A percentile compares a stretch with the other conserved stretches of the same genome.
Evolutionary conservation across 2,329 filamentous ascomycete genomes (phyloP).

Genomic region (Ophiostoma montium): DNA sequence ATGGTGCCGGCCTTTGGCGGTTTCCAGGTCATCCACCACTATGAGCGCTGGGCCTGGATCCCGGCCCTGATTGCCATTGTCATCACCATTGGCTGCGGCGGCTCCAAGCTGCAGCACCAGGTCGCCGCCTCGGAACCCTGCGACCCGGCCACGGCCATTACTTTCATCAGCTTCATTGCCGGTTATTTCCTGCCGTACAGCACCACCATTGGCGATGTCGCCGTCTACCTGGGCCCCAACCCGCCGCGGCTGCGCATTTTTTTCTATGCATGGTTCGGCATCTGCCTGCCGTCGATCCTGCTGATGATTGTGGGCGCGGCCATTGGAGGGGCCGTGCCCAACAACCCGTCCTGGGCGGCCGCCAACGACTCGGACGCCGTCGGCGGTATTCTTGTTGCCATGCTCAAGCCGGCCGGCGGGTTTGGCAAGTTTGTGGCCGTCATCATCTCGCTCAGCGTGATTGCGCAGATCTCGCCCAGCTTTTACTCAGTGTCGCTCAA

Average conservation of each 20-base stretch:
- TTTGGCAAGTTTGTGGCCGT: slow-evolving; percentile 51
- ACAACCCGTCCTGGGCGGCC: slow-evolving; percentile 35
- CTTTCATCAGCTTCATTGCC: slow-evolving; percentile 46
- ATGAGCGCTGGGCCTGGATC: slow-evolving; percentile 13
- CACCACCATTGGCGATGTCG: slow-evolving; percentile 43
- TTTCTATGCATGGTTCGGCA: slow-evolving; percentile 41
- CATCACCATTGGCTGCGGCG: slow-evolving; percentile 11
- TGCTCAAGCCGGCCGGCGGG: slow-evolving; percentile 41
- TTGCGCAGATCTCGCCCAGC: slow-evolving; percentile 45
- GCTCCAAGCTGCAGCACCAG: slow-evolving; percentile 8
- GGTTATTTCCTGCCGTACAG: slow-evolving; percentile 51
- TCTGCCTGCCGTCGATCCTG: slow-evolving; percentile 38
- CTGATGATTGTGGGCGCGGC: slow-evolving; percentile 51
- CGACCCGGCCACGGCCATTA: slow-evolving; percentile 22
- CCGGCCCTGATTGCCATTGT: slow-evolving; percentile 13
- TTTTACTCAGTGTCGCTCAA: slow-evolving; percentile 51
- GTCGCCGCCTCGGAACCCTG: slow-evolving; percentile 19
- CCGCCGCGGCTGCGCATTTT: slow-evolving; percentile 25
- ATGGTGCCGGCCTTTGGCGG: slow-evolving; percentile 14
- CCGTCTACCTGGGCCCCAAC: slow-evolving; percentile 42
- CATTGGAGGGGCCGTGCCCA: slow-evolving; percentile 45
- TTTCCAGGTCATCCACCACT: slow-evolving; percentile 12
- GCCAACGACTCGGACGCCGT: slow-evolving; percentile 38
- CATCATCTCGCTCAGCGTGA: slow-evolving; percentile 39
- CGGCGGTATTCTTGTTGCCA: slow-evolving; percentile 44